Evolutionary conservation across 140 eudicot species (phyloP).

Genomic region (Erigeron philadelphicus): DNA sequence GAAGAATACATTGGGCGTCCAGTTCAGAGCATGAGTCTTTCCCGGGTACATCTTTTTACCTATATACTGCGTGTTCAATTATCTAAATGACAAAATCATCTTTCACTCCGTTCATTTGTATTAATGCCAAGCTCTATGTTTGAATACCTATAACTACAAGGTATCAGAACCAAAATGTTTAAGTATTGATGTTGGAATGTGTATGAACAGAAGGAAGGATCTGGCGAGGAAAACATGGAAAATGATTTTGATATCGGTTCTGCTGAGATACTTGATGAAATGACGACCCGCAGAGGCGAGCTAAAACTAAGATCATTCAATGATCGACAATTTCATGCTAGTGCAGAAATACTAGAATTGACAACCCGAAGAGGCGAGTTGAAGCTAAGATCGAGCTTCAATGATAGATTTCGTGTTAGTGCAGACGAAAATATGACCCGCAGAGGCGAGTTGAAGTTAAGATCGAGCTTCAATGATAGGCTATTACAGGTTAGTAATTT

Average conservation of each 20-base stretch:
- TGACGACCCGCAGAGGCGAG: constrained; percentile 89
- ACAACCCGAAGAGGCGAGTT: constrained; percentile 72
- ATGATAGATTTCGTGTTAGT: constrained; percentile 46
- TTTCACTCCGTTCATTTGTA: too few relatives aligned
- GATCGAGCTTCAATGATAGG: constrained; percentile 69
- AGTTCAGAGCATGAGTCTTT: constrained; percentile 38
- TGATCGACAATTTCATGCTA: constrained; percentile 42
- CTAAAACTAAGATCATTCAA: constrained; percentile 67
- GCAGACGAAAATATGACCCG: constrained; percentile 62
- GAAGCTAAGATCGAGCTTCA: constrained; percentile 66
- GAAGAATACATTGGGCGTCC: constrained; percentile 63
- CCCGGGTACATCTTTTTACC: constrained; percentile 32
- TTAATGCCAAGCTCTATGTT: too few relatives aligned
- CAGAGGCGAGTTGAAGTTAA: constrained; percentile 71
- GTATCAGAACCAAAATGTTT: too few relatives aligned
- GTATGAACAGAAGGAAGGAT: constrained; percentile 40
- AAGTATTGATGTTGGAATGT: constrained; percentile 15
- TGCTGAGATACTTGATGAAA: constrained; percentile 73
- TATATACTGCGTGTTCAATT: background rate
- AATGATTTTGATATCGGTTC: constrained; percentile 40
- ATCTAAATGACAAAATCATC: too few relatives aligned
- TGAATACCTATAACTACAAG: too few relatives aligned
- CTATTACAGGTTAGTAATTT: constrained; percentile 43
- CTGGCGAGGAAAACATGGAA: constrained; percentile 32
- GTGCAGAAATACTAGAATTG: constrained; percentile 29